A percentile compares a stretch with the other conserved stretches of the same genome.
These are phyloP conservation scores for Asterochloris erici DNA, from an alignment of 139 green algal genomes.

Conservation along the genomic window DNA sequence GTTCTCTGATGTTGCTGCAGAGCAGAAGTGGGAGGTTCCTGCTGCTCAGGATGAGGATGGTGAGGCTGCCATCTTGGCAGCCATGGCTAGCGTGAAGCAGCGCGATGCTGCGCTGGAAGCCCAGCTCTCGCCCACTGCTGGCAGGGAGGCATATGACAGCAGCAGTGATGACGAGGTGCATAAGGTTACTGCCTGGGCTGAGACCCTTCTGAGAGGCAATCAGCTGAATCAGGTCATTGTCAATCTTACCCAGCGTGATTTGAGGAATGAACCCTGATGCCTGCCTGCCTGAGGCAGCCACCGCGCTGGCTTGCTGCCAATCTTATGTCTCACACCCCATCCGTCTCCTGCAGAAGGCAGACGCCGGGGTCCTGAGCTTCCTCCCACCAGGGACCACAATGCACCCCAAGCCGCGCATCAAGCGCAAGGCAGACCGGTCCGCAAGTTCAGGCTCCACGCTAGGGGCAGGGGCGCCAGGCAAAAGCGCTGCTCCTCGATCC, in stretches of 20 bases:
- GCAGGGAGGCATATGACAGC: neutral
- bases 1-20: neutral
- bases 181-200: neutral
- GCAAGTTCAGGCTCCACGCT: neutral
- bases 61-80: conserved; percentile 3
- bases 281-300: neutral
- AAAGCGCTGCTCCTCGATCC: conserved; percentile 3
- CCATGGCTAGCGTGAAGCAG: neutral
- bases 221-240: neutral
- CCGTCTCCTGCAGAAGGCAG: neutral
- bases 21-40: neutral
- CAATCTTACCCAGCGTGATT: neutral
- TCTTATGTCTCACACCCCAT: neutral
- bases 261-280: neutral
- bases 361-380: neutral
- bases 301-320: no score
- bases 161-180: neutral
- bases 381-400: neutral
- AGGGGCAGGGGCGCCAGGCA: neutral
- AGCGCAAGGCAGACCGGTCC: conserved; percentile 6
- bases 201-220: neutral
- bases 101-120: neutral
- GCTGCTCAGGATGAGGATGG: conserved; percentile 7
- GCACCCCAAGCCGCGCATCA: neutral
- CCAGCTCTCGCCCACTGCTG: neutral